Conservation (phyloP, 352 stramenopile genomes). For the Globisporangium viniferum region DNA sequence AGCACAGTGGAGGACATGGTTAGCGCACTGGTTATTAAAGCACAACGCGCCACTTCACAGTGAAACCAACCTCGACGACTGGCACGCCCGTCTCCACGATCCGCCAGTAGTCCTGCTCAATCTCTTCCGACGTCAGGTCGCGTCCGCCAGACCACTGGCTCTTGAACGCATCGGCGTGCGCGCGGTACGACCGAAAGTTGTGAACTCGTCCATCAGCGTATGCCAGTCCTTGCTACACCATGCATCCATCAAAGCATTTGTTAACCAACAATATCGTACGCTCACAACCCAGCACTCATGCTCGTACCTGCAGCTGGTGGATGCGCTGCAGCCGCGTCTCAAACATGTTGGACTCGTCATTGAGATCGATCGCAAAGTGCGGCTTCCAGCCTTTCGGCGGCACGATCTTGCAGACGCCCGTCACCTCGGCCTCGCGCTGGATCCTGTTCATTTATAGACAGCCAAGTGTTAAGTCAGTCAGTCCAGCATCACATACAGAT, state of each 20-base stretch:
- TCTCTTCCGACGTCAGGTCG: constrained; percentile 52
- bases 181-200: constrained; percentile 57
- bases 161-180: constrained; percentile 52
- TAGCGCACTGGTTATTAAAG: not conserved
- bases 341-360: constrained; percentile 65
- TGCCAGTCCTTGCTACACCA: constrained; percentile 52
- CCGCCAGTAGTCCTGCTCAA: constrained; percentile 89
- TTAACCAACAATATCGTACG: not conserved
- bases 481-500: not conserved
- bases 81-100: constrained; percentile 66
- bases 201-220: constrained; percentile 50
- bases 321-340: constrained; percentile 94
- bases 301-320: constrained; percentile 60
- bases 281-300: not conserved
- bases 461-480: not conserved
- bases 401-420: constrained; percentile 98
- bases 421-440: constrained; percentile 47
- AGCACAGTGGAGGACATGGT: not conserved
- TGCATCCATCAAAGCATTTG: not conserved
- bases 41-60: not conserved
- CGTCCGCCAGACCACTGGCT: constrained; percentile 44
- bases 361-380: constrained; percentile 62
- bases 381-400: constrained; percentile 93
- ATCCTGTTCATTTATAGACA: constrained; percentile 32
- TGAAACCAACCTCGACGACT: constrained; percentile 21